A percentile compares a stretch with the other conserved stretches of the same genome.
These are phyloP conservation scores for Leccinum angustisporum DNA, from an alignment of 1,284 basidiomycete species.

Conservation along the genomic window DNA sequence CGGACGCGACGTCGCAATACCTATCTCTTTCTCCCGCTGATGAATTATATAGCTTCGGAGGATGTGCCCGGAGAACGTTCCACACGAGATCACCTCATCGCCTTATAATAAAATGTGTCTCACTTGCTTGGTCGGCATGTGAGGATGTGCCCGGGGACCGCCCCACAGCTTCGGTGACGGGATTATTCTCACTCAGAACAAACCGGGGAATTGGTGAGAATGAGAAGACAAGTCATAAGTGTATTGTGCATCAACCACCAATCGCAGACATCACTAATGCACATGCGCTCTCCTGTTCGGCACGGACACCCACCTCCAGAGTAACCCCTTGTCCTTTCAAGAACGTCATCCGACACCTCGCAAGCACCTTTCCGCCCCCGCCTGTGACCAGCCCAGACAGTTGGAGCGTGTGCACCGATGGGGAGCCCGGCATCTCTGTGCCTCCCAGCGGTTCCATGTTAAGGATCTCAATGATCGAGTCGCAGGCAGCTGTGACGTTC, in stretches of 20 bases:
- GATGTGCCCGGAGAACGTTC: constrained; percentile 3
- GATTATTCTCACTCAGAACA: neutral
- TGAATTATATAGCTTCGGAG: neutral
- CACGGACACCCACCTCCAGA: constrained; percentile 90
- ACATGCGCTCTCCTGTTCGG: constrained; percentile 85
- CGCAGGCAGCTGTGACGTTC: constrained; percentile 72
- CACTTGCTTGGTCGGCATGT: neutral
- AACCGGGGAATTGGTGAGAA: neutral
- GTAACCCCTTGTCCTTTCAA: constrained; percentile 91
- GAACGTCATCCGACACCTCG: constrained; percentile 94
- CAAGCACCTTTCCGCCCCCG: constrained; percentile 91
- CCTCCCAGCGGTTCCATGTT: constrained; percentile 97
- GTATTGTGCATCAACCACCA: constrained; percentile 49
- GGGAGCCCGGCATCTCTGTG: constrained; percentile 76
- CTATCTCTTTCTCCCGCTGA: neutral
- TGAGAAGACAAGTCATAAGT: neutral
- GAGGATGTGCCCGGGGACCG: neutral
- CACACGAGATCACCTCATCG: constrained; percentile 1
- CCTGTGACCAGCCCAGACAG: constrained; percentile 87
- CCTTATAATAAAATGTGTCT: neutral
- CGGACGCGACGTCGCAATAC: neutral
- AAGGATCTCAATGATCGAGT: constrained; percentile 90
- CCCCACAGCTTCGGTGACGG: constrained; percentile 1
- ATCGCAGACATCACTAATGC: constrained; percentile 90
- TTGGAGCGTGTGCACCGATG: constrained; percentile 92